Base-by-base conservation (phyloP, 805 yeast genomes). In the Sporopachydermia quercuum region DNA sequence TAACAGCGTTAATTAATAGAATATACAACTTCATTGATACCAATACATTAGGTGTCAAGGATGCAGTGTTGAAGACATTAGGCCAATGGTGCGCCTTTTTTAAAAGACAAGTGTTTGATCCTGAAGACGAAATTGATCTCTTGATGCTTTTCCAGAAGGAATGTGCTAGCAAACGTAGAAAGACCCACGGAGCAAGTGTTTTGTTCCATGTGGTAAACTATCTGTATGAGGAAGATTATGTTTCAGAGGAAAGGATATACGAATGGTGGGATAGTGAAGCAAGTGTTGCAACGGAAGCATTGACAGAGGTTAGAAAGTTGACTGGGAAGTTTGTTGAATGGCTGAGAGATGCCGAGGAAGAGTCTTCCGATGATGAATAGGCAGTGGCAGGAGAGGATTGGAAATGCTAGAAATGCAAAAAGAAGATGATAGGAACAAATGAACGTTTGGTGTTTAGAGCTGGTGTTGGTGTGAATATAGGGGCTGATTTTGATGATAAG, bases 291-390 rank as follows among this genome's bases (percentile, higher is more conserved):
- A 61, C 71, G 35, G 51, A 53, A 13, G 48, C 49, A 33, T 47
- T 60, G 40, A 58, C 57, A 11, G 63, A 61, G 18, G 76, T 77
- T 15, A 70, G 79, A 42, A 63, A 54, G 18, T 65, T 73, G 47
- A 76, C 84, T 2, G 71, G 61, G 5, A 78, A 76, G 56, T 89
- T 89, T 77, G 68, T 89, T 15, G 82, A 77, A 15, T 87, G 96
- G 96, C 68, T 89, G 43, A 70, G 71, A 49, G 82, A 76, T 37
- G 96, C 96, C 1, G 79, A 73, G 43, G 77, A 71, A 48, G 79
- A 74, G 47, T 58, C 68, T 5, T 77, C 67, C 36, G 80, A 73
- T 45, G 85, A 76, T 17, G 69, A 65, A 16, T 23, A n/a, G n/a
- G n/a, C n/a, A n/a, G n/a, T n/a, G n/a, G n/a, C n/a, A n/a, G n/a